Conservation (phyloP, 2,329 filamentous ascomycete genomes). For the Sporothrix dimorphospora region DNA sequence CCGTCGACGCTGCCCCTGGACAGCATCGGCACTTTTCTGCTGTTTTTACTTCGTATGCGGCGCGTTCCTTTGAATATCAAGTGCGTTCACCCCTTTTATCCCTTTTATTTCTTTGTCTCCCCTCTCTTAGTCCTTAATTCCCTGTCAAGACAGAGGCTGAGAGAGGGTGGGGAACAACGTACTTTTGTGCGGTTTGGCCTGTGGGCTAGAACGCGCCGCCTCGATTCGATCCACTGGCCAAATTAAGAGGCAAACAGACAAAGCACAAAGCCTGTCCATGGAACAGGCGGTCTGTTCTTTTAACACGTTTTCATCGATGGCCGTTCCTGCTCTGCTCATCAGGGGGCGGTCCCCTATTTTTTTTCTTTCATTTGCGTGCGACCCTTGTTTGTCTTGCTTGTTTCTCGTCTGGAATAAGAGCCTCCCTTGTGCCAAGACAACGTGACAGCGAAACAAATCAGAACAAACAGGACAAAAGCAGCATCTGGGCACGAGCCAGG, state of each 20-base stretch:
- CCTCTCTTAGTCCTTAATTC: neutral
- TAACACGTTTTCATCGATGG: neutral
- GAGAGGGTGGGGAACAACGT: neutral
- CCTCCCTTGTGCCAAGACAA: conserved; percentile 5
- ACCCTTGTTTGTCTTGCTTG: neutral
- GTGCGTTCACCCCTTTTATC: neutral
- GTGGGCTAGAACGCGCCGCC: neutral
- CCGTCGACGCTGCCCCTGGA: conserved; percentile 14
- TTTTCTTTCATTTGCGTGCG: neutral
- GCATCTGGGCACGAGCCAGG: neutral
- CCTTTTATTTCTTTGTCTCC: conserved; percentile 7
- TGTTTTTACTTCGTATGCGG: neutral
- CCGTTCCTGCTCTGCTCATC: neutral
- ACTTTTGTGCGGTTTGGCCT: neutral
- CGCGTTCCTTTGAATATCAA: no score
- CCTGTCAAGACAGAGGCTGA: neutral
- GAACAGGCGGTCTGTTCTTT: neutral
- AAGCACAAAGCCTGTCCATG: neutral
- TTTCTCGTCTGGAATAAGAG: neutral
- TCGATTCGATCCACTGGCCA: neutral
- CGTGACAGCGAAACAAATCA: neutral
- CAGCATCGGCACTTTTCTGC: conserved; percentile 2
- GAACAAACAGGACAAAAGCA: neutral
- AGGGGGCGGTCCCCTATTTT: conserved; percentile 7
- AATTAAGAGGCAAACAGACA: neutral